These are phyloP conservation scores for Wickerhamomyces sydowiorum DNA, from an alignment of 805 yeast species.

Conservation along the genomic window DNA sequence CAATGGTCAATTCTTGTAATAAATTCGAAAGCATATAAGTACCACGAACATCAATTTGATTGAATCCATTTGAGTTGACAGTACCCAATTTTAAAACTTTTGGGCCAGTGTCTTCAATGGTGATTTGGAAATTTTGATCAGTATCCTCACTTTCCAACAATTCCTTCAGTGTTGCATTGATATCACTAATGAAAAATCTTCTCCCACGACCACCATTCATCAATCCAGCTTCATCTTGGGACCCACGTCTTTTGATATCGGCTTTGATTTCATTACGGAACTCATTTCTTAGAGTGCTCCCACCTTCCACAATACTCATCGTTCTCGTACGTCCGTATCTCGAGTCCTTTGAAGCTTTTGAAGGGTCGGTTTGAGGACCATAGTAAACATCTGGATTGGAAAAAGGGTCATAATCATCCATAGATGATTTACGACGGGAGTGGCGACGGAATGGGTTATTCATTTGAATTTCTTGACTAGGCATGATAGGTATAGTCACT, in stretches of 20 bases:
- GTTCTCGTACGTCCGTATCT: conserved; percentile 52
- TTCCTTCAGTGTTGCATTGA: conserved; percentile 64
- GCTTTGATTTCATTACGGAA: conserved; percentile 18
- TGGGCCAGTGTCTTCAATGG: conserved; percentile 81
- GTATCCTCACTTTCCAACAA: conserved; percentile 77
- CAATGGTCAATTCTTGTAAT: conserved; percentile 83
- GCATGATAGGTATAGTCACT: no score
- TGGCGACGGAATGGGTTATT: conserved; percentile 5
- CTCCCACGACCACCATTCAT: conserved; percentile 29
- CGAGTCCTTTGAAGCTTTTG: conserved; percentile 33
- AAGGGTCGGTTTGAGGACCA: conserved; percentile 56
- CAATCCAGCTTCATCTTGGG: conserved; percentile 43
- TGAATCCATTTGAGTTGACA: conserved; percentile 77
- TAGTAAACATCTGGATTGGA: conserved; percentile 67
- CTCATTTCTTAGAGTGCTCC: conserved; percentile 10
- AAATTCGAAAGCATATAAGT: conserved; percentile 85
- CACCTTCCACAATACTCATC: conserved; percentile 37
- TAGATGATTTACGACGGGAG: conserved; percentile 19
- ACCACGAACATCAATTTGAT: conserved; percentile 70
- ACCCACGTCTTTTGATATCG: conserved; percentile 41
- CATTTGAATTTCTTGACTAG: conserved; percentile 1
- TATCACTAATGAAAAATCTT: conserved; percentile 64
- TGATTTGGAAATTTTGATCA: conserved; percentile 76
- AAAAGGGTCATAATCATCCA: conserved; percentile 44
- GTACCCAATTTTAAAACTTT: conserved; percentile 78